These are phyloP conservation scores for Bromus sterilis DNA, from an alignment of 176 grass and related monocot genomes.

Conservation along the genomic window DNA sequence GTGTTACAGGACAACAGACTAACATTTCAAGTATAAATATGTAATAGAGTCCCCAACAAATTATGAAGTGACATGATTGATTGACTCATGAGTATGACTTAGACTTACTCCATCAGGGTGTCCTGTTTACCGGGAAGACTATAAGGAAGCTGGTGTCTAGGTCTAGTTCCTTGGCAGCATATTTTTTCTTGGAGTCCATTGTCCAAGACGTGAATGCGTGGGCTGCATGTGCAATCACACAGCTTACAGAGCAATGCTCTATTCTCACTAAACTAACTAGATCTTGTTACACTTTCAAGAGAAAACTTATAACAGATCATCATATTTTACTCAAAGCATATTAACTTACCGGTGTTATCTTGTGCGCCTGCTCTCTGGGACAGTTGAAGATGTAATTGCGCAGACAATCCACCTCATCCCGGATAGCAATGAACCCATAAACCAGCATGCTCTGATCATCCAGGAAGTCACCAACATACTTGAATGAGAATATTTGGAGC, in stretches of 20 bases:
- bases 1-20: not conserved
- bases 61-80: not conserved
- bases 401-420: not conserved
- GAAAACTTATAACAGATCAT: not conserved
- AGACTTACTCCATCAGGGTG: no score
- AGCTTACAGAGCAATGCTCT: no score
- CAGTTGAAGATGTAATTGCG: not conserved
- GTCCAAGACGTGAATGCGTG: no score
- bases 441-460: not conserved
- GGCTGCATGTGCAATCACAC: no score
- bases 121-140: no score
- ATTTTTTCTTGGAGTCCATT: no score
- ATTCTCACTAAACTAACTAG: not conserved
- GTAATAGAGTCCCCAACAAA: not conserved
- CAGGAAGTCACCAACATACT: not conserved
- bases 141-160: no score
- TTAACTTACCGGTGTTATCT: not conserved
- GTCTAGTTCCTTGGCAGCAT: not conserved
- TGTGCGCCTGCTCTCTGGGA: not conserved
- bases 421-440: not conserved
- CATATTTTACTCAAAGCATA: not conserved
- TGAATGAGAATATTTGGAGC: slow-evolving; percentile 1
- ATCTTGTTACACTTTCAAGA: not conserved
- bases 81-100: no score
- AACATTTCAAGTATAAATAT: not conserved